Base-by-base conservation (phyloP, 768 basidiomycete genomes). In the Omphalotus guepiniiformis region DNA sequence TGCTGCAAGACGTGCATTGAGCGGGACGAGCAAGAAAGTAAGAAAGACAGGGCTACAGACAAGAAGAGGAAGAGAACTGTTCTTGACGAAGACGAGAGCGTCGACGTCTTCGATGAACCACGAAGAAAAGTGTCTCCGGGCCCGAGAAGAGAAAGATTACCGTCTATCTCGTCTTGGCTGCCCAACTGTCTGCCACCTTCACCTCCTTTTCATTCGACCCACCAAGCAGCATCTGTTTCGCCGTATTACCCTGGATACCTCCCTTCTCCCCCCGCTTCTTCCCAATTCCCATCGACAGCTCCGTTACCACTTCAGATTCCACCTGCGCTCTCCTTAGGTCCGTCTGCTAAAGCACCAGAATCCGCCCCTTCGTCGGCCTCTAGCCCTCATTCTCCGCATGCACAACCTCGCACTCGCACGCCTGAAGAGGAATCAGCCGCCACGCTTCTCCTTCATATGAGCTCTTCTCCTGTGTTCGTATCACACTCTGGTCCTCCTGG, bases 371-470 rank as follows among this genome's bases (percentile, higher is more conserved):
- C 35, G 34, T 27, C 40, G 47, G 36, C 30, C 48, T 28, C 43
- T 42, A 26, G 42, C 26, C 39, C 45, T 36, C 28, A 22, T 63
- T 52, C 46, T 58, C 48, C 16, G 57, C 59, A 6, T 47, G 50
- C 38, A 48, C 50, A 39, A 38, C 34, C 46, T 35, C 48, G 15
- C 43, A 40, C 27, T 38, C 72, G 69, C 39, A 78, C 79, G 4
- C 76, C 80, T 0, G 85, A 87, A 45, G 85, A 88, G 58, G 82
- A 87, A 64, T 74, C 71, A 1, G 85, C 84, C 0, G 85, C 84
- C 13, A 79, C 84, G 3, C 65, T 87, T 50, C 61, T 86, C 12
- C 62, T 87, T 30, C 80, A 84, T 51, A 85, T 87, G 51, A 74
- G 78, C 53, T 67, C 72, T 1, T 74, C 75, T 26, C 67, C 72